These are phyloP conservation scores for Hemerocallis citrina DNA, from an alignment of 106 monocot species.

Conservation along the genomic window DNA sequence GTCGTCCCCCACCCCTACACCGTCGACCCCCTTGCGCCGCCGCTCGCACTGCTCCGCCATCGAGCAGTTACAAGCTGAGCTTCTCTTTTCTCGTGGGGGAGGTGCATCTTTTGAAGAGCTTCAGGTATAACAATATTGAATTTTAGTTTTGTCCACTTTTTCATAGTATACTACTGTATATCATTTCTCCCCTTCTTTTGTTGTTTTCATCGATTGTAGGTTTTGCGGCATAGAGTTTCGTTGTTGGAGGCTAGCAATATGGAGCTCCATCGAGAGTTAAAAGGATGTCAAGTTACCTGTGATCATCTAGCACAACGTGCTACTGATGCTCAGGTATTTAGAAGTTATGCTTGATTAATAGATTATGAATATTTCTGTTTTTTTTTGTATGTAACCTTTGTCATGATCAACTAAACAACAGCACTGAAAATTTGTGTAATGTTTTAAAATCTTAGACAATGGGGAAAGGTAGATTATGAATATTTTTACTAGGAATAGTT, in stretches of 20 bases:
- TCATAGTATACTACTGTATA: too few species aligned
- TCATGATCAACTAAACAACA: too few species aligned
- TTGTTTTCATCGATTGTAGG: constrained; percentile 22
- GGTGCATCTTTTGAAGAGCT: constrained; percentile 62
- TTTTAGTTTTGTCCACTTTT: neutral
- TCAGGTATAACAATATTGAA: constrained; percentile 37
- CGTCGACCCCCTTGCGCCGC: too few species aligned
- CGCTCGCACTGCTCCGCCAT: too few species aligned
- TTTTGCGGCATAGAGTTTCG: constrained; percentile 60
- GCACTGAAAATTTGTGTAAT: too few species aligned
- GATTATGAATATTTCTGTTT: neutral
- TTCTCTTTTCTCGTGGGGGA: constrained; percentile 63
- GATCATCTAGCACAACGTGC: constrained; percentile 44
- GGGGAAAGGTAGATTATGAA: too few species aligned
- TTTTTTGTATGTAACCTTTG: too few species aligned
- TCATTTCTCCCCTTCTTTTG: too few species aligned
- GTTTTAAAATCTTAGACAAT: too few species aligned
- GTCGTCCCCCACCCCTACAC: too few species aligned
- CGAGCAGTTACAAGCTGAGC: constrained; percentile 81
- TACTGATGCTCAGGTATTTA: constrained; percentile 63
- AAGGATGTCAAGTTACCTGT: constrained; percentile 42
- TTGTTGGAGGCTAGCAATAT: constrained; percentile 65
- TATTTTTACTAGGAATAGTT: too few species aligned
- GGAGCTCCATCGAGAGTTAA: constrained; percentile 56
- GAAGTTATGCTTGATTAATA: neutral